Conservation (phyloP, 257 asterid species). For the Petunia secreta region DNA sequence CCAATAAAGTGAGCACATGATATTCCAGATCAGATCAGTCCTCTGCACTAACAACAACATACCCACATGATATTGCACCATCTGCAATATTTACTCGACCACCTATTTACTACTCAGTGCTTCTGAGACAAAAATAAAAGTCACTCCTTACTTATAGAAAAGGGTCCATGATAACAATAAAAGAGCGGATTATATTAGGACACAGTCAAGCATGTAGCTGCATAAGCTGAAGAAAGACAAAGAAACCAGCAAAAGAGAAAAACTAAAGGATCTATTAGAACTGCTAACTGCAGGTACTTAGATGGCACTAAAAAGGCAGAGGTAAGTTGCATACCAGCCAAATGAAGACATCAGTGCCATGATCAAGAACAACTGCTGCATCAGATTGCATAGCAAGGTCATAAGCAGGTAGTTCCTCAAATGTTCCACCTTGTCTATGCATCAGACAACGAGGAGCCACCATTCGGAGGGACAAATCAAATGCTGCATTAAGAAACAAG, state of each 20-base stretch:
- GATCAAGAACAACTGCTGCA: constrained; percentile 98
- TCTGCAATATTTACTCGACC: background rate
- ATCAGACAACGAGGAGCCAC: constrained; percentile 95
- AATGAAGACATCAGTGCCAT: constrained; percentile 97
- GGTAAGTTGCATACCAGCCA: constrained; percentile 75
- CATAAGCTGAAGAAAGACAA: background rate
- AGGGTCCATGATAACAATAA: background rate
- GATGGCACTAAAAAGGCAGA: constrained; percentile 1
- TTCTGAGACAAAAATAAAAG: constrained; percentile 4
- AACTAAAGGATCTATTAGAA: constrained; percentile 11
- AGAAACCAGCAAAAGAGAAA: background rate
- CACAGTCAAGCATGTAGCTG: background rate
- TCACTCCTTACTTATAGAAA: background rate
- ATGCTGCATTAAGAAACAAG: constrained; percentile 85
- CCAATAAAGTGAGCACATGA: background rate
- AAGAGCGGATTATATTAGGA: background rate
- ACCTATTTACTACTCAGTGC: background rate
- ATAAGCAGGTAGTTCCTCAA: constrained; percentile 95
- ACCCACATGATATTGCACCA: background rate
- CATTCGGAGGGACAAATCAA: constrained; percentile 94
- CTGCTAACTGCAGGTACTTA: background rate
- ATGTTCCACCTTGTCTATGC: constrained; percentile 98
- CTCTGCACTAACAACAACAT: background rate
- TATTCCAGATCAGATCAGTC: constrained; percentile 5
- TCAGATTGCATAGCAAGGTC: constrained; percentile 99